phyloP scores from a whole-genome alignment of 257 asterid species.

The Solanum chaucha region DNA sequence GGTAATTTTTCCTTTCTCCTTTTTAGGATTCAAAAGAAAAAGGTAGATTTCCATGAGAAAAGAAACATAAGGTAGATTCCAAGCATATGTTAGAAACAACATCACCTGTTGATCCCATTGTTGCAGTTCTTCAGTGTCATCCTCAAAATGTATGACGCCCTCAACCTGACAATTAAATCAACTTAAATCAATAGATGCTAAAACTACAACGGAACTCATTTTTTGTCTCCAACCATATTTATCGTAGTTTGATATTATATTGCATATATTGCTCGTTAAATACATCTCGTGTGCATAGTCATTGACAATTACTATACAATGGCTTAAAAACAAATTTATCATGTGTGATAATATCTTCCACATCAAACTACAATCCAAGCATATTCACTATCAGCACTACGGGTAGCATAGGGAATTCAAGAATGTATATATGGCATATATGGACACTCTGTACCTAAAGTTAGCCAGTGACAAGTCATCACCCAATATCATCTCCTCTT shows the following conservation, averaged over 20 bases:
- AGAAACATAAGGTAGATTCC: background rate
- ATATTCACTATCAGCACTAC: background rate
- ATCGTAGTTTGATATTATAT: background rate
- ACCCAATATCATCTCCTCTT: background rate
- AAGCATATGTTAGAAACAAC: background rate
- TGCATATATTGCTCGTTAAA: background rate
- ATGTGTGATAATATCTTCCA: background rate
- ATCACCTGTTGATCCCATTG: slow-evolving; percentile 99
- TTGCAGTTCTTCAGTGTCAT: slow-evolving; percentile 87
- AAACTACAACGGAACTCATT: background rate
- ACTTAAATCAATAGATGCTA: background rate
- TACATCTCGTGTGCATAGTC: background rate
- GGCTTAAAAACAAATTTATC: background rate
- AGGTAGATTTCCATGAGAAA: background rate
- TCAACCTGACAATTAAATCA: slow-evolving; percentile 49
- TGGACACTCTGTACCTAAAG: background rate
- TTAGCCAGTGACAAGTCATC: background rate
- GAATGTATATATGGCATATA: background rate
- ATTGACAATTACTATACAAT: background rate
- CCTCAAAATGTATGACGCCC: slow-evolving; percentile 93
- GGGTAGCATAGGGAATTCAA: background rate
- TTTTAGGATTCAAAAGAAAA: background rate
- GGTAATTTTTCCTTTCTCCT: background rate
- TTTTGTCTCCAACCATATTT: background rate
- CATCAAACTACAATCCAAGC: background rate